These are phyloP conservation scores for Paramecium octaurelia DNA, from an alignment of 73 alveolate genomes.

Conservation along the genomic window DNA sequence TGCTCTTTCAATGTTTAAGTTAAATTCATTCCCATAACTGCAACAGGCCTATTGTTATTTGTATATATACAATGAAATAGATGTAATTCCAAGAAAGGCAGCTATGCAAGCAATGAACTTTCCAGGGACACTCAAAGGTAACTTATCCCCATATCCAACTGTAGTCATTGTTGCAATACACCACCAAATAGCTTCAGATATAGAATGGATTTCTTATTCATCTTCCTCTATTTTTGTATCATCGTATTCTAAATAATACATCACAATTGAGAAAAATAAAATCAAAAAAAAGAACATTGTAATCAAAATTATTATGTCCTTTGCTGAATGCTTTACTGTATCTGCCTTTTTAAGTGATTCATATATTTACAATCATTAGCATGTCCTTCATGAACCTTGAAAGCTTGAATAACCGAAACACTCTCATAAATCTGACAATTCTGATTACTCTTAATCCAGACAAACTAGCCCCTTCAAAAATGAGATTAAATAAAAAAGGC, in stretches of 20 bases:
- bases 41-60: slow-evolving; percentile 3
- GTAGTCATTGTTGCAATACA: slow-evolving; percentile 57
- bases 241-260: slow-evolving; percentile 46
- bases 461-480: background rate
- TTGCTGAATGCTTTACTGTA: slow-evolving; percentile 9
- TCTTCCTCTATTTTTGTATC: background rate
- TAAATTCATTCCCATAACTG: slow-evolving; percentile 41
- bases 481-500: background rate
- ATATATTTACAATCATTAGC: slow-evolving; percentile 17
- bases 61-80: background rate
- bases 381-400: slow-evolving; percentile 4
- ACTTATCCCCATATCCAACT: slow-evolving; percentile 63
- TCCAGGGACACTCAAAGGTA: slow-evolving; percentile 39
- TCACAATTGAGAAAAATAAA: slow-evolving; percentile 26
- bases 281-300: slow-evolving; percentile 34
- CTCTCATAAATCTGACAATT: background rate
- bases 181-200: slow-evolving; percentile 54
- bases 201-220: background rate
- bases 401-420: background rate
- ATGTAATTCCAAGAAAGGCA: slow-evolving; percentile 53
- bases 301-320: background rate
- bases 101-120: slow-evolving; percentile 32
- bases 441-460: slow-evolving; percentile 13
- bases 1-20: background rate
- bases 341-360: slow-evolving; percentile 26